phyloP scores from a whole-genome alignment of 768 basidiomycete species.

The Piloderma croceum region DNA sequence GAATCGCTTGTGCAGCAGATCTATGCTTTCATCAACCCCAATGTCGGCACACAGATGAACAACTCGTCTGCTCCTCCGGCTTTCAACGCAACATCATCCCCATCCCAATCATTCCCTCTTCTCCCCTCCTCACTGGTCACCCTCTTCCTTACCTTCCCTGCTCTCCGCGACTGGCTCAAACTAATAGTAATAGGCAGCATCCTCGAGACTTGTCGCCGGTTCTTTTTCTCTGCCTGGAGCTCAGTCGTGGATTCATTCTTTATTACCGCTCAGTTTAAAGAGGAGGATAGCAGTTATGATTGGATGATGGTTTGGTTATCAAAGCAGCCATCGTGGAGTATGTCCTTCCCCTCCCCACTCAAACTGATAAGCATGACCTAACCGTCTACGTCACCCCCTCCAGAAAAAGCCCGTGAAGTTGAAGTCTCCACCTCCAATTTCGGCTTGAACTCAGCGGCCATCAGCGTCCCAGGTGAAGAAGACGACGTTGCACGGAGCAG shows the following conservation, averaged over 20 bases:
- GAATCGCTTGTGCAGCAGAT: too few species aligned
- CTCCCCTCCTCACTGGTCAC: conserved; percentile 33
- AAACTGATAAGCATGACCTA: neutral
- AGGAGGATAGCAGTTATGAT: conserved; percentile 51
- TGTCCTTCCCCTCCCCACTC: conserved; percentile 16
- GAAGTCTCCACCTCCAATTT: conserved; percentile 33
- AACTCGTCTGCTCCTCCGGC: too few species aligned
- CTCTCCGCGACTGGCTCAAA: conserved; percentile 58
- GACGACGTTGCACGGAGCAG: neutral
- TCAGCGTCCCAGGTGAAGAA: conserved; percentile 6
- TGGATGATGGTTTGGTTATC: conserved; percentile 74
- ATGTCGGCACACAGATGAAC: too few species aligned
- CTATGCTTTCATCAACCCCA: too few species aligned
- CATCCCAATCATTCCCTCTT: too few species aligned
- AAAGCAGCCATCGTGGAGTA: conserved; percentile 54
- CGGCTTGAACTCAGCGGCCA: conserved; percentile 13
- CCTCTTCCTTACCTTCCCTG: conserved; percentile 47
- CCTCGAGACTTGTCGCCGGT: conserved; percentile 53
- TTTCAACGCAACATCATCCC: too few species aligned
- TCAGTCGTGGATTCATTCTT: conserved; percentile 48
- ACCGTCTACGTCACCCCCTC: conserved; percentile 1
- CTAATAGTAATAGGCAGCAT: conserved; percentile 57
- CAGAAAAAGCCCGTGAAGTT: conserved; percentile 31
- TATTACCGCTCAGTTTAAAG: conserved; percentile 57
- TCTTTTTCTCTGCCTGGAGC: conserved; percentile 37